Evolutionary conservation across 202 grass and related monocot species (phyloP), one percentile per base, ranked within the genome.

Genomic region (Setaria viridis): DNA sequence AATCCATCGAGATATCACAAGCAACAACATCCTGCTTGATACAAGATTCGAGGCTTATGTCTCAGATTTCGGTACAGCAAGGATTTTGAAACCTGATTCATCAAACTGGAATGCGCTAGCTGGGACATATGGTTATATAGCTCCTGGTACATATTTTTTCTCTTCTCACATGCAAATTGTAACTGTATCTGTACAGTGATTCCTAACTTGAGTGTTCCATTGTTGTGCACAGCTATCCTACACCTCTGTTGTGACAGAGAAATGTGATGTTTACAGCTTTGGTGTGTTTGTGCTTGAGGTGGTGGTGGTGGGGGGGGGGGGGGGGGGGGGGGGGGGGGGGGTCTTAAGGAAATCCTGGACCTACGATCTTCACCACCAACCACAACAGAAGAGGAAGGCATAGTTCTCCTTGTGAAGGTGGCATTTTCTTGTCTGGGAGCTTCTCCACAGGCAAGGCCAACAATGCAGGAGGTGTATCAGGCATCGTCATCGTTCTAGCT

Each of bases 1-100:
- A 67, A 41, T 67, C 33, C 64, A 67, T 67, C 64, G 34, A 67
- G 64, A 67, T 67, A 67, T 67, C 34, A 67, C 64, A 67, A 67
- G 64, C 64, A 67, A 20, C 13, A 67, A 67, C 16, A 20, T 67
- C 64, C 20, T 67, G 17, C 64, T 67, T 1, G 64, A 67, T 67
- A 41, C 64, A 67, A 10, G 9, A 19, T 67, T 67, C 64, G 41
- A 67, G 64, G 64, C 64, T 9, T 41, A 67, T 9, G 17, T 67
- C 15, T 67, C 64, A 37, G 64, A 67, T 41, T 67, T 67, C 0
- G 15, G 64, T 15, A 67, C 64, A 67, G 64, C 64, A 19, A 67
- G 64, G 34, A 67, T 67, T 67, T 16, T 67, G 33, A 67, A 67
- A 39, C 33, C 33, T 35, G 63, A 67, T 67, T 67, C 63, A 67